Evolutionary conservation across 495 filamentous ascomycete species (phyloP).

Genomic region (Penicillium antarcticum): DNA sequence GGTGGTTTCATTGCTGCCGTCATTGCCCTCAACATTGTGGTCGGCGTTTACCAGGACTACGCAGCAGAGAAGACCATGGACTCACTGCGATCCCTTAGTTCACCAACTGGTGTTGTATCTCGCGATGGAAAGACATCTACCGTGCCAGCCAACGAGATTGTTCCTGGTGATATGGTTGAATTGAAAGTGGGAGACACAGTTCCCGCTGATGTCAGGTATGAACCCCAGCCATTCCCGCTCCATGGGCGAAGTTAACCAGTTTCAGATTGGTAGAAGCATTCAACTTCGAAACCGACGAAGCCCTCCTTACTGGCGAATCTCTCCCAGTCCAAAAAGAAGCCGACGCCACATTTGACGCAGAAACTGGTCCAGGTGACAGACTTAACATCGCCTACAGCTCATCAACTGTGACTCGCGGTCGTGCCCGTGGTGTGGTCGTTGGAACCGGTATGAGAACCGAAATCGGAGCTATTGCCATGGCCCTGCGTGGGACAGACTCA

Average conservation of each 20-base stretch:
- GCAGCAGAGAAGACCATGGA: slow-evolving; percentile 75
- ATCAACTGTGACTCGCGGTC: slow-evolving; percentile 68
- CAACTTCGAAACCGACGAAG: slow-evolving; percentile 73
- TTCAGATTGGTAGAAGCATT: slow-evolving; percentile 62
- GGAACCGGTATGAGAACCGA: slow-evolving; percentile 70
- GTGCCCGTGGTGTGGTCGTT: slow-evolving; percentile 65
- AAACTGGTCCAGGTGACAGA: slow-evolving; percentile 64
- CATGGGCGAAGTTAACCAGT: too few species aligned
- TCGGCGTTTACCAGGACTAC: slow-evolving; percentile 71
- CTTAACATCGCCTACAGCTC: slow-evolving; percentile 70
- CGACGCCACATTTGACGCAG: slow-evolving; percentile 37
- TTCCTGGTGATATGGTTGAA: slow-evolving; percentile 66
- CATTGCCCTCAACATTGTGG: slow-evolving; percentile 62
- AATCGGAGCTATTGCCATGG: slow-evolving; percentile 65
- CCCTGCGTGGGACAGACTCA: slow-evolving; percentile 50
- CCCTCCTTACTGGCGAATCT: slow-evolving; percentile 73
- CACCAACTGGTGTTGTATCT: slow-evolving; percentile 57
- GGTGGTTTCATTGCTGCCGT: slow-evolving; percentile 65
- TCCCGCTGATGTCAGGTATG: slow-evolving; percentile 62
- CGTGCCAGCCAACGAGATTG: slow-evolving; percentile 53
- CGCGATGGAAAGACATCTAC: slow-evolving; percentile 50
- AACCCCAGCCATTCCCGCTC: too few species aligned
- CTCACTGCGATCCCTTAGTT: slow-evolving; percentile 60
- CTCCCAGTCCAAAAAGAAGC: slow-evolving; percentile 64
- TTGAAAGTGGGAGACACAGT: slow-evolving; percentile 83